Percentiles rank a stretch among this genome's conserved stretches.
Evolutionary conservation across 768 basidiomycete species (phyloP).

Genomic region (Leccinellum rugosiceps): DNA sequence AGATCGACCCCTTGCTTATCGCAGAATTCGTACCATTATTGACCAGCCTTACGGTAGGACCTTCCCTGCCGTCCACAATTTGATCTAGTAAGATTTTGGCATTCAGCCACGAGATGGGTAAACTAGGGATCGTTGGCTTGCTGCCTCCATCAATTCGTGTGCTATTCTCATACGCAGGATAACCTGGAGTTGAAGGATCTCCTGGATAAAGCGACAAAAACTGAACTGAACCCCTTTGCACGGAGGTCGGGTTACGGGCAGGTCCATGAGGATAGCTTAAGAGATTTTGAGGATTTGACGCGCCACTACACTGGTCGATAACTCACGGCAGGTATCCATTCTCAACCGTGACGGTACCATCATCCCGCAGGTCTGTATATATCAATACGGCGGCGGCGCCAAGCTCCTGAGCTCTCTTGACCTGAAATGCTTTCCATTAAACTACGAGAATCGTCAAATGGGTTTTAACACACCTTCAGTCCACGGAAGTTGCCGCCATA

Average conservation of each 20-base stretch:
- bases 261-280: conserved; percentile 66
- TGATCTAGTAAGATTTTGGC: conserved; percentile 62
- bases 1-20: neutral
- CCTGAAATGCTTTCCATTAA: conserved; percentile 40
- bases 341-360: conserved; percentile 72
- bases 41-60: conserved; percentile 46
- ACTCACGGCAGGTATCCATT: conserved; percentile 70
- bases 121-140: conserved; percentile 74
- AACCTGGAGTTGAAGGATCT: conserved; percentile 85
- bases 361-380: conserved; percentile 85
- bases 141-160: conserved; percentile 59
- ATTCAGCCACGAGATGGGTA: conserved; percentile 91
- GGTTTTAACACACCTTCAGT: conserved; percentile 60
- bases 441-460: conserved; percentile 6
- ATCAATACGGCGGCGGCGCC: conserved; percentile 81
- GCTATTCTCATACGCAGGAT: conserved; percentile 81
- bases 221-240: conserved; percentile 85
- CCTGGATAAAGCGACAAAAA: conserved; percentile 66
- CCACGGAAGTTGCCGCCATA: conserved; percentile 84
- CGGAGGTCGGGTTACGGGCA: conserved; percentile 78
- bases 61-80: conserved; percentile 35
- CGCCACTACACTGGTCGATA: neutral
- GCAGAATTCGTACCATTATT: conserved; percentile 45
- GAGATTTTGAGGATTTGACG: neutral
- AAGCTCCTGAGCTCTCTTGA: conserved; percentile 84